phyloP scores from a whole-genome alignment of 345 rosid genomes.

The Lepidium africanum region DNA sequence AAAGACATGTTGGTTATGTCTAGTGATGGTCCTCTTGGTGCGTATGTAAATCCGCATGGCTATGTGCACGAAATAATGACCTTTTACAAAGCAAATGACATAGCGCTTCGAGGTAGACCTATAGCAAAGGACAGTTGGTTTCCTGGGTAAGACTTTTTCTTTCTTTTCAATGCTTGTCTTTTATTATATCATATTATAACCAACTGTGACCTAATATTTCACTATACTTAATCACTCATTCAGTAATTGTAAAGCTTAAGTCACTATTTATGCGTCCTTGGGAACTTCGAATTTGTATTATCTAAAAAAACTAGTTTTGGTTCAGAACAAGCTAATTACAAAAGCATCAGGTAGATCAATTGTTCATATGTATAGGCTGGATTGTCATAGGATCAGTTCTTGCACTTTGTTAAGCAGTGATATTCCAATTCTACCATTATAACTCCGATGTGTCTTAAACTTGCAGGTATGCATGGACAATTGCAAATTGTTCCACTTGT shows the following conservation, averaged over 20 bases:
- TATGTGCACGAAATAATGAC: constrained; percentile 82
- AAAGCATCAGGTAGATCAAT: neutral
- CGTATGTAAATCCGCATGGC: constrained; percentile 76
- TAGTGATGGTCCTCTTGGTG: constrained; percentile 93
- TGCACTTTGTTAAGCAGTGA: neutral
- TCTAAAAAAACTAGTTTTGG: neutral
- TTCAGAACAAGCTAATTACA: neutral
- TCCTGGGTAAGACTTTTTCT: constrained; percentile 68
- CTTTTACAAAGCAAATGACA: constrained; percentile 54
- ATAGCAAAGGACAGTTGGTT: constrained; percentile 80
- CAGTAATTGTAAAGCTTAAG: neutral
- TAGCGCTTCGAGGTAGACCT: constrained; percentile 47
- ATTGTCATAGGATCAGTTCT: neutral
- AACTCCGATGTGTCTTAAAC: neutral
- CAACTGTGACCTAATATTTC: neutral
- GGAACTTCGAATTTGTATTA: neutral
- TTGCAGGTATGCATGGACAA: constrained; percentile 88
- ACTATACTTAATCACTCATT: neutral
- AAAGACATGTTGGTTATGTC: constrained; percentile 98
- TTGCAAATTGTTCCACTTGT: constrained; percentile 44
- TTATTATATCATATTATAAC: neutral
- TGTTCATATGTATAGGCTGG: neutral
- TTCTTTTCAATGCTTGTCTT: neutral
- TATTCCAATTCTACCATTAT: neutral
- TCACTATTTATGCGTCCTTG: neutral